phyloP scores from a whole-genome alignment of 2,329 filamentous ascomycete species.

The Colletotrichum falcatum region DNA sequence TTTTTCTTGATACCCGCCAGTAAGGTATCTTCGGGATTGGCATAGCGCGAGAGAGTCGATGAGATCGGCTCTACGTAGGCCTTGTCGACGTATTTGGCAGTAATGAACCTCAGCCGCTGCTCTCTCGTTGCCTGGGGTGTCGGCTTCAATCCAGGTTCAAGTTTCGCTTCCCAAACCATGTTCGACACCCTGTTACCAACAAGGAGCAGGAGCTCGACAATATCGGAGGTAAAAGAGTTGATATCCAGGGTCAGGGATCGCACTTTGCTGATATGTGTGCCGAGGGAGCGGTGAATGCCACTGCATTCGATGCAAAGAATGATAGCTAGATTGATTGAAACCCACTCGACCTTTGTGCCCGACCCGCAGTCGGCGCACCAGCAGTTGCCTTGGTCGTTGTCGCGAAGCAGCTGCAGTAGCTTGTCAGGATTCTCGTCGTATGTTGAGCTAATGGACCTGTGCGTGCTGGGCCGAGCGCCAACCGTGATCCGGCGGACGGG shows the following conservation, averaged over 20 bases:
- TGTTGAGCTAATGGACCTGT: constrained; percentile 75
- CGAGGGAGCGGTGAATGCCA: constrained; percentile 94
- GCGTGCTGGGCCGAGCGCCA: constrained; percentile 82
- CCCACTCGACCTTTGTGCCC: constrained; percentile 95
- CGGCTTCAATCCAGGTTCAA: constrained; percentile 82
- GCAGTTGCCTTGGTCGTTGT: constrained; percentile 91
- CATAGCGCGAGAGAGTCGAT: constrained; percentile 78
- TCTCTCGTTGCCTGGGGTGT: constrained; percentile 83
- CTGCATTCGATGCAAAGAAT: constrained; percentile 98
- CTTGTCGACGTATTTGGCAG: constrained; percentile 89
- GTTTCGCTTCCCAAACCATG: constrained; percentile 92
- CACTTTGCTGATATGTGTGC: constrained; percentile 97
- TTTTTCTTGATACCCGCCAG: constrained; percentile 96
- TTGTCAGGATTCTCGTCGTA: constrained; percentile 88
- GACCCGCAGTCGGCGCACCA: constrained; percentile 96
- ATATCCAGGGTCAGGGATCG: constrained; percentile 95
- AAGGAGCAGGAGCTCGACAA: constrained; percentile 90
- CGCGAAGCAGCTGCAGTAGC: constrained; percentile 86
- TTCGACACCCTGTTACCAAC: constrained; percentile 96
- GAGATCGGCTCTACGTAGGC: constrained; percentile 85
- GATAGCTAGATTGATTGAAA: constrained; percentile 97
- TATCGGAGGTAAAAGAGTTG: constrained; percentile 95
- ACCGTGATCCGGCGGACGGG: constrained; percentile 85
- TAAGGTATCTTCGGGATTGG: constrained; percentile 86
- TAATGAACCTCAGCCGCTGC: constrained; percentile 94